Conservation (phyloP, 345 rosid genomes). For the Gossypium australe region DNA sequence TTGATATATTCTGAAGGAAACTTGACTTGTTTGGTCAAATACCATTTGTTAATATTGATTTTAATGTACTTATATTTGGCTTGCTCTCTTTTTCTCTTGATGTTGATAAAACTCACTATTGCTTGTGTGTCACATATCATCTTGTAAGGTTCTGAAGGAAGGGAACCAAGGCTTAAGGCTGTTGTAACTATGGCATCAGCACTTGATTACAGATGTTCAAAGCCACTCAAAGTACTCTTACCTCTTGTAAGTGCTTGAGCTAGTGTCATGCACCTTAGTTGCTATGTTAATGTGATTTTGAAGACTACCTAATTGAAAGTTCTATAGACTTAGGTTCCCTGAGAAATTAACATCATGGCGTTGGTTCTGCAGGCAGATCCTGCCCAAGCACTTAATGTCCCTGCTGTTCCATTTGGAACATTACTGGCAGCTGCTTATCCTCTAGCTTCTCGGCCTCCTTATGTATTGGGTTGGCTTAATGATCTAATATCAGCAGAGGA, state of each 20-base stretch:
- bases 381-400: conserved; percentile 88
- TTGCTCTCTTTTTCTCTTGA: not conserved
- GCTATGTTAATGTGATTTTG: conserved; percentile 13
- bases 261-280: not conserved
- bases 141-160: conserved; percentile 63
- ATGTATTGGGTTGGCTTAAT: conserved; percentile 81
- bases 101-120: not conserved
- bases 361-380: conserved; percentile 73
- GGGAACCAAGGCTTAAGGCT: conserved; percentile 62
- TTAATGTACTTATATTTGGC: not conserved
- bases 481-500: conserved; percentile 77
- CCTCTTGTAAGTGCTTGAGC: conserved; percentile 64
- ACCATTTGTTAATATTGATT: not conserved
- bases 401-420: conserved; percentile 90
- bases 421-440: conserved; percentile 82
- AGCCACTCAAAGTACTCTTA: conserved; percentile 70
- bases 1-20: conserved; percentile 1
- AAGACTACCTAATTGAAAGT: conserved; percentile 2
- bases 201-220: conserved; percentile 80
- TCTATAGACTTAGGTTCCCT: conserved; percentile 6
- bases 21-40: not conserved
- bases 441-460: conserved; percentile 75
- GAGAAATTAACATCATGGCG: conserved; percentile 14
- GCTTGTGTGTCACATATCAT: conserved; percentile 13
- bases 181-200: conserved; percentile 86